Conservation (phyloP, 371 early-diverging fungal species). For the Apophysomyces variabilis region DNA sequence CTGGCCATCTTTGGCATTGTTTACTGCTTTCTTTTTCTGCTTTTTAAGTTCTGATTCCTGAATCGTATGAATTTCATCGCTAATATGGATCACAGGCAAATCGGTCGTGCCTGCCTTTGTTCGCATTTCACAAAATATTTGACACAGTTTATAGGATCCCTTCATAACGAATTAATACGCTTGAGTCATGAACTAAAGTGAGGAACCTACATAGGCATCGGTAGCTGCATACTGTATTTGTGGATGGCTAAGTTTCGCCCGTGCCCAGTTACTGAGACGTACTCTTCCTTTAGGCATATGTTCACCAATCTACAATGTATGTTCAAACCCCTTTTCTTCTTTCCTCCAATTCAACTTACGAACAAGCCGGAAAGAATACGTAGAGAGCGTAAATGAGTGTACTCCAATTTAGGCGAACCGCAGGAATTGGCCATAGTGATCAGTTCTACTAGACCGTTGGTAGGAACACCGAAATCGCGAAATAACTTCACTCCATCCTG, state of each 20-base stretch:
- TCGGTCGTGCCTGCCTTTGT: not conserved
- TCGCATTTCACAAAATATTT: not conserved
- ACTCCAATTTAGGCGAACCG: conserved; percentile 28
- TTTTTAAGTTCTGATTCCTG: too few species aligned
- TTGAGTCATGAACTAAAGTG: not conserved
- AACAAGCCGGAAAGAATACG: conserved; percentile 43
- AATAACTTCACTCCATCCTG: conserved; percentile 54
- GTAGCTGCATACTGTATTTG: conserved; percentile 63
- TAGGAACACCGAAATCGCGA: conserved; percentile 53
- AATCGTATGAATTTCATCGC: conserved; percentile 1
- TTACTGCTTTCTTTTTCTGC: too few species aligned
- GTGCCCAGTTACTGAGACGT: conserved; percentile 58
- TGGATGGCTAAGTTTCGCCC: conserved; percentile 20
- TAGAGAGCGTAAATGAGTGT: conserved; percentile 41
- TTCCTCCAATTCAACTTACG: conserved; percentile 31
- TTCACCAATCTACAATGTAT: conserved; percentile 35
- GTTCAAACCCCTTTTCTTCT: conserved; percentile 2
- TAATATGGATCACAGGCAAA: not conserved
- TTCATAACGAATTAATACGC: not conserved
- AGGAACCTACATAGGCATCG: conserved; percentile 58
- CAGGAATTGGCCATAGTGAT: conserved; percentile 35
- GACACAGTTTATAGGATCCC: conserved; percentile 16
- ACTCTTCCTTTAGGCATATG: conserved; percentile 47
- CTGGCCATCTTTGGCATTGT: too few species aligned
- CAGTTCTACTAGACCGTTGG: conserved; percentile 60